Percentiles rank a stretch among this genome's conserved stretches.
These are phyloP conservation scores for Alternaria dauci DNA, from an alignment of 2,329 filamentous ascomycete genomes.

Conservation along the genomic window DNA sequence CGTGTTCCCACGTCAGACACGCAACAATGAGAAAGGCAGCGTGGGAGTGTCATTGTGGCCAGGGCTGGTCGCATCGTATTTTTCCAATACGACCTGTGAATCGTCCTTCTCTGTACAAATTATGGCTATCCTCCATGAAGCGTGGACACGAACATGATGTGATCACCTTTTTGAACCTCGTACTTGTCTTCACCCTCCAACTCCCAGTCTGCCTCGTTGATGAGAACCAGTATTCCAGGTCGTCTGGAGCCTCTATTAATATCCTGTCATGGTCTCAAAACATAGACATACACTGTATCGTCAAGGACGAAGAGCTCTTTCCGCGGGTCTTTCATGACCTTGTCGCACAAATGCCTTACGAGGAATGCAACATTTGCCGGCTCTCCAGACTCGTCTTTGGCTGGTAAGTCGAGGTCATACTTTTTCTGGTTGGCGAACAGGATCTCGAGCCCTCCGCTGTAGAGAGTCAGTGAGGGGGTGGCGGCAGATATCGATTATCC, in stretches of 20 bases:
- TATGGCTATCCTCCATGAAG: constrained; percentile 79
- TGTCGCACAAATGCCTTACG: constrained; percentile 78
- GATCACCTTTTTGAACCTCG: constrained; percentile 81
- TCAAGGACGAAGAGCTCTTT: constrained; percentile 92
- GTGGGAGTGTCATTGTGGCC: neutral
- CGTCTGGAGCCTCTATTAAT: constrained; percentile 66
- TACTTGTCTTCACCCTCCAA: constrained; percentile 94
- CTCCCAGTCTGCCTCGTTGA: constrained; percentile 99
- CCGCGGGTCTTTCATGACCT: constrained; percentile 83
- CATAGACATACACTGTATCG: constrained; percentile 75
- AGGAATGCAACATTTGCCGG: constrained; percentile 77
- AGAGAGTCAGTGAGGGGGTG: constrained; percentile 17
- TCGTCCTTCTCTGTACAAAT: neutral
- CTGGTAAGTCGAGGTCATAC: constrained; percentile 74
- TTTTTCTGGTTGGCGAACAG: constrained; percentile 85
- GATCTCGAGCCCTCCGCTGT: constrained; percentile 87
- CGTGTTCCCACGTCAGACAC: neutral
- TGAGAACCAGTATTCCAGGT: constrained; percentile 92
- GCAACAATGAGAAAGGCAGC: neutral
- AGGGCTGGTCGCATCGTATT: neutral
- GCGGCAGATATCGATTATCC: neutral
- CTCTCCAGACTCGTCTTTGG: constrained; percentile 65
- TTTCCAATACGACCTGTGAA: neutral
- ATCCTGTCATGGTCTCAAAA: neutral
- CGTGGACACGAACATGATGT: constrained; percentile 94